phyloP scores from a whole-genome alignment of 2,329 filamentous ascomycete species.

The Cladosporium oxysporum region DNA sequence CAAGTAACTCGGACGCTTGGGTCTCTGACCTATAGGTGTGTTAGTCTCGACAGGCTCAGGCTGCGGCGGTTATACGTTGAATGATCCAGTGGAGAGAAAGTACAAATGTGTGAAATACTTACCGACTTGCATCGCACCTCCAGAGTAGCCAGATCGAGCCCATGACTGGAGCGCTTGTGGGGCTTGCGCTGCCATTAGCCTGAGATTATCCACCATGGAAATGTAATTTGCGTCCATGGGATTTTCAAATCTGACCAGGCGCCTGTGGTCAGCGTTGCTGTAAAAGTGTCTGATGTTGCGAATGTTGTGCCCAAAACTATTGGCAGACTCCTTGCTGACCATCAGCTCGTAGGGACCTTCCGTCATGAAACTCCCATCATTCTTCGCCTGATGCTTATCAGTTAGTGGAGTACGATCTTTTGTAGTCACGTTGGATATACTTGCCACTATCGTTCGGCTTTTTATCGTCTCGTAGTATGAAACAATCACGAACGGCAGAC shows the following conservation, averaged over 20 bases:
- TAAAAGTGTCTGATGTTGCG: background rate
- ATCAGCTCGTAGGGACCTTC: background rate
- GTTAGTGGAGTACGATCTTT: background rate
- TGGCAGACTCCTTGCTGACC: background rate
- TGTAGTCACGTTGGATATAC: background rate
- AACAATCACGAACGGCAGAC: background rate
- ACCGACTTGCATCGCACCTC: conserved; percentile 29
- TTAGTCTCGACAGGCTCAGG: background rate
- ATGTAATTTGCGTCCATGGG: background rate
- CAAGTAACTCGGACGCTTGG: background rate
- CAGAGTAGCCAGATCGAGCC: conserved; percentile 25
- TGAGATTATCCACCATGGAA: background rate
- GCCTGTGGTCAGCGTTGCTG: background rate
- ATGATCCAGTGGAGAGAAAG: background rate
- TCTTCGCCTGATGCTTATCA: background rate
- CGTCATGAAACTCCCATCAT: background rate
- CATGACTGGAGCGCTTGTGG: background rate
- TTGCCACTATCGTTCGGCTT: background rate
- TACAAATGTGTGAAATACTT: background rate
- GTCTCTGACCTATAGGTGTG: background rate
- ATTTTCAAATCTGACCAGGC: conserved; percentile 2
- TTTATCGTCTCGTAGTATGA: conserved; percentile 1
- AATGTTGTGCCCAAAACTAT: background rate
- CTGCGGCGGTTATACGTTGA: background rate
- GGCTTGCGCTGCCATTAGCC: background rate